Evolutionary conservation across 1,284 basidiomycete species (phyloP), one percentile per base, ranked within the genome.

Genomic region (Xanthoconium separans): DNA sequence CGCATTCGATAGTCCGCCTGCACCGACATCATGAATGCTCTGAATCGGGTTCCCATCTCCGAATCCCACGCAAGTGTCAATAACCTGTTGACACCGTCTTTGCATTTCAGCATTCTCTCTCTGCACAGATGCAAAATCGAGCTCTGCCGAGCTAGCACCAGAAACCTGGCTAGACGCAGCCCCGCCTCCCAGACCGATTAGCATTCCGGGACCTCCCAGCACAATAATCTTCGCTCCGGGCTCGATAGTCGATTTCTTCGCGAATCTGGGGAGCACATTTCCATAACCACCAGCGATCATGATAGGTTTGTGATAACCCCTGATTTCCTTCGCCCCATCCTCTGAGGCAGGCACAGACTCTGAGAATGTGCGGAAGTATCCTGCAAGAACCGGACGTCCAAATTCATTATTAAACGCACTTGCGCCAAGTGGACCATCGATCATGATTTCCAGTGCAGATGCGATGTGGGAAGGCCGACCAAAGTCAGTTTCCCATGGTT

Each of bases 351-450:
- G 80, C 0, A 92, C 80, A 42, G 81, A 79, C 70, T 95, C 89
- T 18, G 85, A 81, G 73, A 95, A 96, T 0, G 95, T 95, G 48
- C 94, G 84, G 79, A 94, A 96, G 75, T 93, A 93, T 1, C 92
- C 91, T 4, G 84, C 77, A 60, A 91, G 81, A 50, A 81, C 95
- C 0, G 97, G 96, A 41, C 96, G 82, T 11, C 96, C 96, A 65
- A 98, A 99, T 72, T 99, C 97, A 75, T 99, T 98, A 77, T 99
- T 98, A 78, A 98, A 99, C 2, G 93, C 93, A 51, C 90, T 91
- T 8, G 93, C 93, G 24, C 96, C 96, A 37, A 99, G 82, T 0
- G 96, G 96, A 4, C 91, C 96, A 63, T 98, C 94, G 53, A 93
- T 79, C 95, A 99, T 99, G 77, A 99, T 98, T 71, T 98, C 93